These are phyloP conservation scores for Limnanthes douglasii DNA, from an alignment of 345 rosid species.

Conservation along the genomic window DNA sequence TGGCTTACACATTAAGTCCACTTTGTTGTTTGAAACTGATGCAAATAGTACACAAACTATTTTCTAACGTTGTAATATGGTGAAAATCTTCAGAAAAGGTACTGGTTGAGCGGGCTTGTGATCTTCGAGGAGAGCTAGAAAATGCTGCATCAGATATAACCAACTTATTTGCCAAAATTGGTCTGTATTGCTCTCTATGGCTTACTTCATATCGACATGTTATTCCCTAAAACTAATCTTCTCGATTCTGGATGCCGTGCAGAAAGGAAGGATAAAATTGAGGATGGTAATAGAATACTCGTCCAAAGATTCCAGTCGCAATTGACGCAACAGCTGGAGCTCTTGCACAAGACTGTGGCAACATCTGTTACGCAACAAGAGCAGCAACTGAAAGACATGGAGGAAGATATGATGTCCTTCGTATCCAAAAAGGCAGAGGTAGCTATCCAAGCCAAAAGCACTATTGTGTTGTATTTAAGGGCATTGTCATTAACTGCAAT, in stretches of 20 bases:
- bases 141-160: constrained; percentile 83
- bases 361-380: constrained; percentile 83
- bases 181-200: constrained; percentile 24
- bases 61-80: constrained; percentile 2
- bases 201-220: constrained; percentile 2
- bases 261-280: constrained; percentile 93
- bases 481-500: not conserved
- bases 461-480: not conserved
- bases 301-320: constrained; percentile 71
- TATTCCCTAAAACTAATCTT: constrained; percentile 5
- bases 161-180: constrained; percentile 74
- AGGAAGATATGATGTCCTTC: constrained; percentile 89
- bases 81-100: constrained; percentile 42
- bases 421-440: constrained; percentile 83
- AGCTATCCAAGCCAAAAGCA: not conserved
- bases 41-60: not conserved
- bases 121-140: constrained; percentile 75
- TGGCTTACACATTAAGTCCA: not conserved
- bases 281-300: constrained; percentile 65
- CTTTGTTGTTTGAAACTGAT: not conserved
- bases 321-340: constrained; percentile 68
- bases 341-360: constrained; percentile 80
- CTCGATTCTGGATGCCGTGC: constrained; percentile 15
- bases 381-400: constrained; percentile 80
- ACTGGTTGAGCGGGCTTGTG: constrained; percentile 75